A percentile compares a stretch with the other conserved stretches of the same genome.
Conservation (phyloP, 2,329 filamentous ascomycete genomes). For the Metarhizium anisopliae region DNA sequence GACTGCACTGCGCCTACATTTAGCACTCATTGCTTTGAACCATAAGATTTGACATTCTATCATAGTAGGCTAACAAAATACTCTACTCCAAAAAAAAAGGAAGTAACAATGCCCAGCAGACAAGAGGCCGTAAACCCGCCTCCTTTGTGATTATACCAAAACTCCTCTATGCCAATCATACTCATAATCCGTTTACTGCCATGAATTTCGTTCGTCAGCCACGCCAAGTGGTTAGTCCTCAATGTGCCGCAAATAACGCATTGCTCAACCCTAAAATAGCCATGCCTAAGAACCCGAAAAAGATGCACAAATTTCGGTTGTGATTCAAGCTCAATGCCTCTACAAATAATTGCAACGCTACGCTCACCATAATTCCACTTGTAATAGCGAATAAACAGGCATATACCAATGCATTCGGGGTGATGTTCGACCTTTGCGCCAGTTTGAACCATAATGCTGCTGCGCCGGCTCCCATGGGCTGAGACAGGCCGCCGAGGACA, state of each 20-base stretch:
- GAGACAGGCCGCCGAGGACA: slow-evolving; percentile 74
- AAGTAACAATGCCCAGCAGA: not conserved
- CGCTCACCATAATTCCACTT: slow-evolving; percentile 90
- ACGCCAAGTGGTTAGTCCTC: slow-evolving; percentile 3
- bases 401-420: slow-evolving; percentile 52
- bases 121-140: not conserved
- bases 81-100: not conserved
- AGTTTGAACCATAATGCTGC: slow-evolving; percentile 82
- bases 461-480: slow-evolving; percentile 76
- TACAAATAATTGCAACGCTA: slow-evolving; percentile 79
- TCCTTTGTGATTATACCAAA: not conserved
- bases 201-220: not conserved
- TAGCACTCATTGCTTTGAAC: not conserved
- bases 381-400: slow-evolving; percentile 81
- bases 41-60: not conserved
- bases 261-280: slow-evolving; percentile 75
- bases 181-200: not conserved
- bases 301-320: slow-evolving; percentile 65
- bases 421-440: slow-evolving; percentile 41
- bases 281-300: slow-evolving; percentile 82
- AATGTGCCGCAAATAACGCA: slow-evolving; percentile 61
- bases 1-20: not conserved
- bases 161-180: not conserved
- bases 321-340: slow-evolving; percentile 80
- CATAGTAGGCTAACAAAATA: not conserved